Base-by-base conservation (phyloP, 164 flowering plant genomes). In the Piper betle region DNA sequence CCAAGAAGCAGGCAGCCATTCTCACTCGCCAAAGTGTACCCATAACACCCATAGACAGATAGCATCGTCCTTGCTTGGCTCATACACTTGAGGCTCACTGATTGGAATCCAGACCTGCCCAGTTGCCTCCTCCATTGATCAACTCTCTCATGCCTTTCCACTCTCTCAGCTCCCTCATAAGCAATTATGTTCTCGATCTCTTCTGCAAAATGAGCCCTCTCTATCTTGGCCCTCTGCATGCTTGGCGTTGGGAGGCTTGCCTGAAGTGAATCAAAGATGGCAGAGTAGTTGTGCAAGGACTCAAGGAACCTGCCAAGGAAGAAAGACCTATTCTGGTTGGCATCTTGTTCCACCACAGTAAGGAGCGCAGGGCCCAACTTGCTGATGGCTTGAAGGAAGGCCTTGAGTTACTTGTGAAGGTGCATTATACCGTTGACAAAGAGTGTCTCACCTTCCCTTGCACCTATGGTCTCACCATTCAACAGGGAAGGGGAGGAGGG, bases 261-360 rank as follows among this genome's bases (percentile, higher is more conserved):
- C 43, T 82, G 85, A 5, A 82, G 78, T 20, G 87, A 82, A 53
- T 85, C 85, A 46, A 81, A 81, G 43, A 81, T 69, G 66, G 85
- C 84, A 0, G 84, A 82, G 58, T 84, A 84, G 60, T 82, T 79
- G 59, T 82, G 87, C 33, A 84, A 84, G 9, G 85, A 79, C 60
- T 85, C 87, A 5, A 79, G 76, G 63, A 85, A 85, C 57, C 91
- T 72, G 54, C 87, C 87, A 2, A 82, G 80, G 64, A 85, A 82
- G 76, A 85, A 82, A 0, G 87, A 82, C 13, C 91, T 87, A 39
- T 82, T 85, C 57, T 82, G 87, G 73, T 81, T 82, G 1, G 87
- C 82, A 39, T 82, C 87, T 64, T 82, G 85, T 58, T 85, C 84
- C 59, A 80, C 80, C 53, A 82, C 73, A 2, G 84, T 81, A 4